Evolutionary conservation across 1,284 basidiomycete genomes (phyloP).

Genomic region (Moniliophthora roreri): DNA sequence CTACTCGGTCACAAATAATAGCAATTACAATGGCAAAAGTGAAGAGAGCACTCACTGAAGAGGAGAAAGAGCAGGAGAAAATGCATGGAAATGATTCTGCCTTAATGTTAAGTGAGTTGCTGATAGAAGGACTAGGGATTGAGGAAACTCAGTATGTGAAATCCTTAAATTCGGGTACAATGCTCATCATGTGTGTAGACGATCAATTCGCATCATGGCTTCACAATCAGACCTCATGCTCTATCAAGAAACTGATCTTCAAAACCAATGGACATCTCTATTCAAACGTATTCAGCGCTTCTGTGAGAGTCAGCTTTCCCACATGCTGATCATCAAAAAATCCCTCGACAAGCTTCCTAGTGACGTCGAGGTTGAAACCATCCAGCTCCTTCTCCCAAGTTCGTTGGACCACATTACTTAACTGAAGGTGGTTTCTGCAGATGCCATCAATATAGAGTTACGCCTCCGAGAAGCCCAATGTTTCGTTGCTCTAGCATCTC

Average conservation of each 20-base stretch:
- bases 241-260: constrained; percentile 6
- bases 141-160: constrained; percentile 16
- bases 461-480: neutral
- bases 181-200: too few species aligned
- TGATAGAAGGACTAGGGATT: constrained; percentile 4
- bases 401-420: neutral
- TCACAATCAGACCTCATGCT: neutral
- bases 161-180: too few species aligned
- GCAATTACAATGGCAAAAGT: too few species aligned
- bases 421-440: neutral
- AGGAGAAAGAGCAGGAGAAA: too few species aligned
- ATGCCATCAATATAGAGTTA: neutral
- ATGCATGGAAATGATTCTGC: too few species aligned
- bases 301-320: constrained; percentile 1
- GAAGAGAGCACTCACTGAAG: too few species aligned
- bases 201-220: neutral
- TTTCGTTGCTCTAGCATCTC: neutral
- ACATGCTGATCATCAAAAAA: neutral
- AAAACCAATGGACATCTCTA: constrained; percentile 7
- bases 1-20: too few species aligned
- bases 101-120: too few species aligned
- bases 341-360: neutral
- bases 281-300: constrained; percentile 11
- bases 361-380: too few species aligned
- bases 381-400: neutral